Evolutionary conservation across 2,329 filamentous ascomycete genomes (phyloP), one percentile per base, ranked within the genome.

Genomic region (Aplosporella prunicola): DNA sequence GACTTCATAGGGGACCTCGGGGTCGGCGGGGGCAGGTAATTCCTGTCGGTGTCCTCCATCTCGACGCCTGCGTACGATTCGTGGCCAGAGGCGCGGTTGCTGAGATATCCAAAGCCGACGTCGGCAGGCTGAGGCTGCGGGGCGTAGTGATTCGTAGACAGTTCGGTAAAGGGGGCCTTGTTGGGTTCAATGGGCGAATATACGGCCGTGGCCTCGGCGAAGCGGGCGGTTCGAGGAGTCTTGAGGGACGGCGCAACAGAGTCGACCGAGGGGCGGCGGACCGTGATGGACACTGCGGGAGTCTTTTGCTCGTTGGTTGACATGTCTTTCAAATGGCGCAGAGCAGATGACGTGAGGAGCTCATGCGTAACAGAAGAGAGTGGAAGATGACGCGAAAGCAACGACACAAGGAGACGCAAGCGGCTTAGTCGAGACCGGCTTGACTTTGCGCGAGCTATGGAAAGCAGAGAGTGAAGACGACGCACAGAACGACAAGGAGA

Each of bases 91-190:
- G 64, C 57, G 45, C 69, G 64, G 49, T 71, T 71, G 51, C 76
- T 71, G 55, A 95, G 82, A 65, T 94, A 95, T 58, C 88, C 87
- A 61, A 96, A 95, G 47, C 88, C 88, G 47, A 94, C 76, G 64
- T 94, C 87, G 42, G 80, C 83, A 20, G 88, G 82, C 56, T 86
- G 80, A 37, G 78, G 66, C 57, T 82, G 74, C 36, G 73, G 67
- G 48, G 68, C 63, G 56, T 74, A 65, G 55, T 70, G 63, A 50
- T 68, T 67, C 28, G 70, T 69, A 27, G 74, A 71, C 32, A 71
- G 69, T 44, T 78, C 72, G 49, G 69, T 17, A 50, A 82, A 82
- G 7, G 76, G 75, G 20, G 70, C 68, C 41, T 58, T 58, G 25
- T 47, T 53, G 14, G 54, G 55, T 43, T 87, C 80, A 52, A 86